Conservation (phyloP, 257 asterid genomes). For the Solanum pimpinellifolium region DNA sequence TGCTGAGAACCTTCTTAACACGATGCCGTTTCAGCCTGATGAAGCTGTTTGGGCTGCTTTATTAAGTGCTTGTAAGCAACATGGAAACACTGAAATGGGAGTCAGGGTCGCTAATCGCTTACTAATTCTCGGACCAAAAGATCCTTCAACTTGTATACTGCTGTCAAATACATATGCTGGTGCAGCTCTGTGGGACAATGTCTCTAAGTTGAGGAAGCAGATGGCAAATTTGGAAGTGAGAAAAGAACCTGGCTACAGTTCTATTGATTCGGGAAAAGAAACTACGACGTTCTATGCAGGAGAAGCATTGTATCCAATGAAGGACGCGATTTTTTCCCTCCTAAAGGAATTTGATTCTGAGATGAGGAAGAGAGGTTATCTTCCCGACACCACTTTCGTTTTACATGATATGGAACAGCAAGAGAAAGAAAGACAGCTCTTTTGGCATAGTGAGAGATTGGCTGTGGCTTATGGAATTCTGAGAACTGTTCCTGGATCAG, state of each 20-base stretch:
- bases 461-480: conserved; percentile 75
- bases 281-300: conserved; percentile 64
- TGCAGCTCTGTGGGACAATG: conserved; percentile 54
- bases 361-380: conserved; percentile 68
- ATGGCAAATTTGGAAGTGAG: conserved; percentile 34
- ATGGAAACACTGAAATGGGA: conserved; percentile 36
- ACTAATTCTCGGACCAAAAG: conserved; percentile 40
- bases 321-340: conserved; percentile 34
- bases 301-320: conserved; percentile 38
- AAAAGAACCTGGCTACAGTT: conserved; percentile 72
- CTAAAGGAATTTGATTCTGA: conserved; percentile 45
- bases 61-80: conserved; percentile 46
- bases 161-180: conserved; percentile 57
- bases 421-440: conserved; percentile 74
- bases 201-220: conserved; percentile 39
- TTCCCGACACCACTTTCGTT: conserved; percentile 47
- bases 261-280: conserved; percentile 52
- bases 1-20: conserved; percentile 43
- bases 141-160: conserved; percentile 49
- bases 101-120: conserved; percentile 49
- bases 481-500: conserved; percentile 36
- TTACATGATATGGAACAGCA: conserved; percentile 62
- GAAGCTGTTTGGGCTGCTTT: conserved; percentile 76
- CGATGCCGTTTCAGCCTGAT: conserved; percentile 69
- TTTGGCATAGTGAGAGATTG: conserved; percentile 79